Base-by-base conservation (phyloP, 2,329 filamentous ascomycete species). In the Bipolaris bicolor region DNA sequence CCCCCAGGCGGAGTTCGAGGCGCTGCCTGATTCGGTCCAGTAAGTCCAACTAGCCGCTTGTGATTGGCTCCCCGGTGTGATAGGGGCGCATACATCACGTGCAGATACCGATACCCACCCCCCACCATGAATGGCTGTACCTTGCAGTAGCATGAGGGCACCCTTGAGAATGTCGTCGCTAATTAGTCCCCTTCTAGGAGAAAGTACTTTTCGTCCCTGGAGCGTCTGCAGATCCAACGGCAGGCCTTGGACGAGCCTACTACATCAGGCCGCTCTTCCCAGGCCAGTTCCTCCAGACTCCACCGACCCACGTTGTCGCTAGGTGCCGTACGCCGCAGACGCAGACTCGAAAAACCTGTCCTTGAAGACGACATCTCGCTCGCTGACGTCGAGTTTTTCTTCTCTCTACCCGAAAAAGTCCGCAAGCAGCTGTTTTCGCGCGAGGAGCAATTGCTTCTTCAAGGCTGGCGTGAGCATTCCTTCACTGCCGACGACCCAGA, bases 121-220 rank as follows among this genome's bases (percentile, higher is more conserved):
- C 57, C 60, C 57, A 53, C 36, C 34, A 49, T 13, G 15, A 31
- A 41, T 52, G 55, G 22, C 33, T 49, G 69, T 73, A 71, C 71
- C 72, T 74, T 67, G 70, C 69, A 71, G 67, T 51, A 52, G 46
- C 33, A 51, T 43, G 44, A 49, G 46, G 37, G 24, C 40, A 39
- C 26, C 34, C 39, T 31, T 52, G 40, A 57, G 50, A 18, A 57
- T 68, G 51, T 47, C 41, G 46, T 51, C 60, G 60, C 66, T 72
- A 62, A 69, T 63, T 64, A 45, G 59, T 53, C 50, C 53, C 55
- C 51, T 64, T 64, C 53, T 71, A 82, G 80, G 68, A 77, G 77
- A 69, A 82, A 91, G 85, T 91, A 90, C 78, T 91, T 91, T 78
- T 90, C 88, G 31, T 88, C 86, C 7, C 81, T 89, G 61, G 89